These are phyloP conservation scores for Cenchrus fungigraminus DNA, from an alignment of 176 grass and related monocot species.

Conservation along the genomic window DNA sequence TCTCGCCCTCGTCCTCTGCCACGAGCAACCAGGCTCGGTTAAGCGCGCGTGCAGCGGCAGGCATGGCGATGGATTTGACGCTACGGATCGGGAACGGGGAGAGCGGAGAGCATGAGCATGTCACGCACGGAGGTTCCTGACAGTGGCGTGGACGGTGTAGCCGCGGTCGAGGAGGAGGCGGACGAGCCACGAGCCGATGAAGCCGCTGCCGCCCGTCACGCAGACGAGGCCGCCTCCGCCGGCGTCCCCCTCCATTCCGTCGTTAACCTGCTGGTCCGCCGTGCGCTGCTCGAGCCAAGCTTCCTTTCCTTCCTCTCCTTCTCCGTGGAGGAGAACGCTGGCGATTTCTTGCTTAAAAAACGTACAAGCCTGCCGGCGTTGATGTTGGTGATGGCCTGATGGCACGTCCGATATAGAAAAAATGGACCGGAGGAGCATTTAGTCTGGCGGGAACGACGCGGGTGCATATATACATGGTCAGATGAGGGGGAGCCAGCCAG, in stretches of 20 bases:
- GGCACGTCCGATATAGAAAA: background rate
- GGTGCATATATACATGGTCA: background rate
- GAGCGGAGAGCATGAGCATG: background rate
- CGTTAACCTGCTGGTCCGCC: background rate
- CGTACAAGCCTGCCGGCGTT: background rate
- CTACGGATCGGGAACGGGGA: background rate
- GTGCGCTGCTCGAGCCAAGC: background rate
- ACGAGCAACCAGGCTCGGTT: too few species aligned
- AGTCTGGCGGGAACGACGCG: conserved; percentile 10
- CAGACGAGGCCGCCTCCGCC: conserved; percentile 40
- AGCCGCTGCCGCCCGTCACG: conserved; percentile 86
- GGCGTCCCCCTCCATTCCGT: conserved; percentile 18
- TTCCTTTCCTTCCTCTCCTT: too few species aligned
- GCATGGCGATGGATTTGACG: too few species aligned
- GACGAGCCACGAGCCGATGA: conserved; percentile 90
- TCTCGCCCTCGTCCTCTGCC: conserved; percentile 65
- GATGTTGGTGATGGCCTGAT: background rate
- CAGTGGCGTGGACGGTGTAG: conserved; percentile 87
- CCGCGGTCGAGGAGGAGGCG: conserved; percentile 64
- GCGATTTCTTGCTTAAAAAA: background rate
- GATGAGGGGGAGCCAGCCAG: too few species aligned
- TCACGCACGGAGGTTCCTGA: conserved; percentile 62
- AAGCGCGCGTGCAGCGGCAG: too few species aligned
- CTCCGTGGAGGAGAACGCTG: too few species aligned
- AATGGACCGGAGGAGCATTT: background rate